Evolutionary conservation across 352 stramenopile species (phyloP), one percentile per base, ranked within the genome.

Genomic region (Pythium phragmitis): DNA sequence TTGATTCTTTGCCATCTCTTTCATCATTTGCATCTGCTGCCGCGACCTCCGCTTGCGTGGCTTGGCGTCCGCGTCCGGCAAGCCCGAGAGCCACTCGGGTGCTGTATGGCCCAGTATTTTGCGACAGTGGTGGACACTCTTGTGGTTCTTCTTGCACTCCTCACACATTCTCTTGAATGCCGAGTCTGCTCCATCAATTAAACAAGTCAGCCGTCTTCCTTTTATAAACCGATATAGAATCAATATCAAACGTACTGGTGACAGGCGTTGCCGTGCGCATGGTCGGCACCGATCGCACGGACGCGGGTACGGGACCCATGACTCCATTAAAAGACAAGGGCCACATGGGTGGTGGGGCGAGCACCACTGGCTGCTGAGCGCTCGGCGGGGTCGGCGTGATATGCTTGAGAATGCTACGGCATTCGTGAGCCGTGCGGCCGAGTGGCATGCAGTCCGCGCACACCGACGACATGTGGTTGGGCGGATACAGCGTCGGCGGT

Each of bases 101-200:
- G 75, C 74, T 42, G 74, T 89, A 64, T 93, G 84, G 23, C 80
- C 74, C 9, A 88, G 72, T 17, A 77, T 75, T n/a, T 86, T 76
- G 19, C 84, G 84, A 57, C 84, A 93, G 43, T 80, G 69, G 21
- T 85, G 75, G 34, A 90, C 59, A 51, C 84, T 89, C 16, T 81
- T 76, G 51, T 93, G 84, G 39, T 79, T 64, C 36, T 88, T 86
- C 12, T 79, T 76, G 57, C 84, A 93, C 6, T 84, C 75, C 57
- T 85, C 79, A 33, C 84, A 93, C 70, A 89, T 83, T 46, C 79
- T 73, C 59, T 86, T 86, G 55, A 88, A 85, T 28, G 60, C 8
- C 1, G 54, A 34, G 28, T 42, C 54, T 60, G 17, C n/a, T n/a
- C 26, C 26, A 19, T 3, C n/a, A 48, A 17, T 5, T 19, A 19